A percentile compares a stretch with the other conserved stretches of the same genome.
These are phyloP conservation scores for Urtica urens DNA, from an alignment of 306 rosid genomes.

Conservation along the genomic window DNA sequence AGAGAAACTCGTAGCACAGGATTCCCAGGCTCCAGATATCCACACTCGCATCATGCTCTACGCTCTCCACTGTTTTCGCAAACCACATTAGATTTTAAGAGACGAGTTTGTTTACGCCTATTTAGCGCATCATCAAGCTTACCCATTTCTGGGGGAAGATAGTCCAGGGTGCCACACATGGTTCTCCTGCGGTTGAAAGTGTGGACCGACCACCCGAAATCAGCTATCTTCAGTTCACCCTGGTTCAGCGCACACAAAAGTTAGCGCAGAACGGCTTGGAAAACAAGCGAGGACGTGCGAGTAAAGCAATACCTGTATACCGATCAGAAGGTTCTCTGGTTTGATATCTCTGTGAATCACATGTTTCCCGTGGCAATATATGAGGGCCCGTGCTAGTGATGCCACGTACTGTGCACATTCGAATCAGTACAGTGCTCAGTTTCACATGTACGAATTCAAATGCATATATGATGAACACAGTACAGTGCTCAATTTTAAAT, in stretches of 20 bases:
- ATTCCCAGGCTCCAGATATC: slow-evolving; percentile 99
- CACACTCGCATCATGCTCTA: slow-evolving; percentile 93
- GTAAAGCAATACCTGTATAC: slow-evolving; percentile 61
- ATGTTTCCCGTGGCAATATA: slow-evolving; percentile 98
- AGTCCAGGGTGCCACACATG: slow-evolving; percentile 98
- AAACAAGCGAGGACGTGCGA: slow-evolving; percentile 3
- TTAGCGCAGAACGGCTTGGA: slow-evolving; percentile 11
- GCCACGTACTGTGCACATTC: slow-evolving; percentile 64
- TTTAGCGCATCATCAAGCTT: slow-evolving; percentile 13
- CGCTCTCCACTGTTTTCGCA: slow-evolving; percentile 73
- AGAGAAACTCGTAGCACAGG: slow-evolving; percentile 92
- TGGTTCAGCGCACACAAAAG: slow-evolving; percentile 19
- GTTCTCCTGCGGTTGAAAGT: slow-evolving; percentile 95
- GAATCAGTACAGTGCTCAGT: not conserved
- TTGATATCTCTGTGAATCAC: slow-evolving; percentile 96
- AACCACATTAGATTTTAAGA: not conserved
- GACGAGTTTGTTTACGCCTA: not conserved
- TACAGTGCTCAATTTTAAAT: not conserved
- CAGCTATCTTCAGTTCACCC: slow-evolving; percentile 98
- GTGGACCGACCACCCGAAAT: slow-evolving; percentile 99
- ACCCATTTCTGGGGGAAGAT: slow-evolving; percentile 99
- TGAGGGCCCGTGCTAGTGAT: slow-evolving; percentile 91
- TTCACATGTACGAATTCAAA: not conserved
- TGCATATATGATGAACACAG: not conserved
- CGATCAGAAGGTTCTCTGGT: slow-evolving; percentile 93